Evolutionary conservation across 495 filamentous ascomycete genomes (phyloP), one percentile per base, ranked within the genome.

Genomic region (Cercophora newfieldiana): DNA sequence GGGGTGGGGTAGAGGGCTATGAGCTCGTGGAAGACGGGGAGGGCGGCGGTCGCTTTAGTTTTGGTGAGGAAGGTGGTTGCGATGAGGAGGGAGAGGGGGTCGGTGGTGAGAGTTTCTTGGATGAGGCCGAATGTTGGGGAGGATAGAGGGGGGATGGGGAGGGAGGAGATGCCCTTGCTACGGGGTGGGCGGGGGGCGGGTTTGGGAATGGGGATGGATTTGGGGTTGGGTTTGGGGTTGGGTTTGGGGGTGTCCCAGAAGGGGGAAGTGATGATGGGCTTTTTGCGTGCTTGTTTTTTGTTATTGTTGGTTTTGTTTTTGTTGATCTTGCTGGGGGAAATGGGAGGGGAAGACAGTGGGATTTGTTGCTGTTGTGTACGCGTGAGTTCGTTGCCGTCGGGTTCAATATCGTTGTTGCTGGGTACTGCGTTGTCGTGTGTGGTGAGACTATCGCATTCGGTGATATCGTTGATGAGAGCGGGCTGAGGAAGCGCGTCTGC

Each of bases 21-120:
- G 4, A 97, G 83, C 19, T 79, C 51, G 66, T 87, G 88, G 59
- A 97, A 89, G 1, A 91, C 82, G 2, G 94, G 94, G 3, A 94
- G 84, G 19, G 92, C 91, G n/a, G 86, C 83, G 18, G 78, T 83
- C 25, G 90, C 94, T 0, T 84, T 80, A 1, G 93, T 97, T 44
- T 89, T 84, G 74, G 94, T 97, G 5, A 97, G 83, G 66, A 97
- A 94, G 0, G 91, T 91, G 2, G 90, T 87, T 16, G 88, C 90
- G 49, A 95, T 80, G 16, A 95, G 83, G 6, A 95, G 81, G 6
- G 83, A 83, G 70, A 93, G 93, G 1, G 92, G 90, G 54, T 89
- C 78, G 61, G 81, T 72, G 2, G 89, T 85, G 49, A 95, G 84
- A 66, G 88, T 83, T 78, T 97, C 93, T 78, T 97, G 93, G 37